A percentile compares a stretch with the other conserved stretches of the same genome.
Evolutionary conservation across 805 yeast genomes (phyloP).

Genomic region (Middelhovenomyces tepae): DNA sequence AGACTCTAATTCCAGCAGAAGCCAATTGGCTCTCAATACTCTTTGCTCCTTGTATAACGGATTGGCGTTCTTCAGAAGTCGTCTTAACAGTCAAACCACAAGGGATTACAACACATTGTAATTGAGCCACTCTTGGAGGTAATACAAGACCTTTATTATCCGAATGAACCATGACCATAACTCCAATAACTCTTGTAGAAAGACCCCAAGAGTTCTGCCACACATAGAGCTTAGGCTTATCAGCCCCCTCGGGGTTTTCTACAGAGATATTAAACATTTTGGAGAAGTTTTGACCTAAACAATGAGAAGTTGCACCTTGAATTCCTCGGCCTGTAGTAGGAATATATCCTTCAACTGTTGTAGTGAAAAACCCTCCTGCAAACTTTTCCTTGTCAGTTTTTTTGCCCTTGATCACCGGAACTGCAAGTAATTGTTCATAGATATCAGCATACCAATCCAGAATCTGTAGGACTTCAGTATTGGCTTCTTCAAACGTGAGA

Average conservation of each 20-base stretch:
- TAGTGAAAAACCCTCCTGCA: constrained; percentile 95
- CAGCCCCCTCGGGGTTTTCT: constrained; percentile 87
- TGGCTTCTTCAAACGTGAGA: constrained; percentile 73
- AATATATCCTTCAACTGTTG: constrained; percentile 93
- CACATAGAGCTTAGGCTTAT: constrained; percentile 76
- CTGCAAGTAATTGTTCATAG: constrained; percentile 89
- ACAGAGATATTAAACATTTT: constrained; percentile 95
- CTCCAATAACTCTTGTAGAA: constrained; percentile 97
- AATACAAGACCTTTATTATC: constrained; percentile 97
- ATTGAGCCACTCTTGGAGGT: constrained; percentile 94
- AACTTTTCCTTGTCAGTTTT: constrained; percentile 97
- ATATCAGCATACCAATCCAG: constrained; percentile 77
- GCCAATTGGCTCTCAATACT: constrained; percentile 55
- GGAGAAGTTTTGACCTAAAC: constrained; percentile 95
- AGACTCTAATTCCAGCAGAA: constrained; percentile 59
- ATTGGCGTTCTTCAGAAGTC: constrained; percentile 60
- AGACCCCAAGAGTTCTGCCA: constrained; percentile 99
- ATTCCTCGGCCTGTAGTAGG: constrained; percentile 99
- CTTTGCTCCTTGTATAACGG: constrained; percentile 61
- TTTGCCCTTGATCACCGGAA: constrained; percentile 90
- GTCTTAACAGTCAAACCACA: constrained; percentile 91
- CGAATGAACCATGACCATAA: constrained; percentile 97
- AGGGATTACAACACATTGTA: constrained; percentile 87
- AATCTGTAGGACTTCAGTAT: constrained; percentile 74
- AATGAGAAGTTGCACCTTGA: constrained; percentile 98